Base-by-base conservation (phyloP, 257 asterid species). In the Perilla frutescens region DNA sequence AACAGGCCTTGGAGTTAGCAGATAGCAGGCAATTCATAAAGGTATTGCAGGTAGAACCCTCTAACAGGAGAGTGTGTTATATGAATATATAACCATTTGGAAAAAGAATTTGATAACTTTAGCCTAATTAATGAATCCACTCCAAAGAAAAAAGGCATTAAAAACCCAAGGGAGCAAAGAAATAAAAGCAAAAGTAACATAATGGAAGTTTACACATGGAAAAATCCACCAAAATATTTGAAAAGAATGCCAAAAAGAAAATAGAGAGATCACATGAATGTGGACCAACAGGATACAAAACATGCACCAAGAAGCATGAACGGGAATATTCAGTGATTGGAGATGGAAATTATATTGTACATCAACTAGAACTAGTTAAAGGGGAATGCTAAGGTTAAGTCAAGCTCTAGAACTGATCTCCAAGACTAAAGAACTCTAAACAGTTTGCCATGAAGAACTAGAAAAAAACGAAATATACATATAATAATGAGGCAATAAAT, bases 271-370 rank as follows among this genome's bases (percentile, higher is more conserved):
- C 8, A 20, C 31, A 43, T 15, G 34, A 48, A 64, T 65, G 10
- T n/a, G 41, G 69, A 29, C 58, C 58, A 76, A 55, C 43, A 51
- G 49, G 54, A 70, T 32, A 54, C 57, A n/a, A 39, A 50, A 20
- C 58, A 61, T 40, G 62, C 72, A 71, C 57, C 55, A 45, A 63
- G 70, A 39, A 37, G 4, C 73, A 65, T 57, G 37, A 34, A 4
- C 37, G 4, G 37, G 37, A 34, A 34, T 34, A 34, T 34, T 34
- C 37, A 29, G 36, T 54, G 32, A 14, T 51, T n/a, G 58, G 58
- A 51, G 58, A 51, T 14, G 4, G 32, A 56, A 32, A 10, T 29
- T 57, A 12, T 11, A 32, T 31, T 20, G 61, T 57, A 13, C n/a
- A 47, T 47, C n/a, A 47, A 47, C 51, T 47, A 50, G 56, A 50